Evolutionary conservation across 179 eudicot genomes (phyloP).

Genomic region (Silene coronaria): DNA sequence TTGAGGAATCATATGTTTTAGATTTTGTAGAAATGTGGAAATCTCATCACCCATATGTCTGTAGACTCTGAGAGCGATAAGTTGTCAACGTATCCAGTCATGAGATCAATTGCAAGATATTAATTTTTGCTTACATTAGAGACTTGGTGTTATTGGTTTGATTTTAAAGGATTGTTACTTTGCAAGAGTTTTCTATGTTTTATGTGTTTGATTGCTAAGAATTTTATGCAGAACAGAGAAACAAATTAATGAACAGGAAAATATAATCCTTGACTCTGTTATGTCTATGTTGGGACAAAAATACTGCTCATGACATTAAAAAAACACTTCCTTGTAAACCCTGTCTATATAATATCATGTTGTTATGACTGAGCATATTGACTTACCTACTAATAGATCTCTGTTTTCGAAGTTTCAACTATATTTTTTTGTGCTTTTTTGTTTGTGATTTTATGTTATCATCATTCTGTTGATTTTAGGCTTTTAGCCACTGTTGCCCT

Average conservation of each 20-base stretch:
- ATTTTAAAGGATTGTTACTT: not conserved
- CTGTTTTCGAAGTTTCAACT: not conserved
- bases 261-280: not conserved
- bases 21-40: not conserved
- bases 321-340: not conserved
- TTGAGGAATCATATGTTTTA: not conserved
- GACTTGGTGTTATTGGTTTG: constrained; percentile 1
- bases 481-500: not conserved
- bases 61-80: not conserved
- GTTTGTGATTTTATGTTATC: not conserved
- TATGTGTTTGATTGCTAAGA: not conserved
- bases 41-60: not conserved
- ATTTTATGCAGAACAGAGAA: not conserved
- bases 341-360: not conserved
- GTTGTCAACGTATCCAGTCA: not conserved
- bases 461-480: not conserved
- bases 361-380: not conserved
- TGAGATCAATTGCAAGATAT: not conserved
- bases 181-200: not conserved
- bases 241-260: not conserved
- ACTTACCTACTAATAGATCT: not conserved
- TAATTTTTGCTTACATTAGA: not conserved
- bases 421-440: not conserved
- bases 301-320: not conserved
- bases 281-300: not conserved